Evolutionary conservation across 163 green algal genomes (phyloP), one percentile per base, ranked within the genome.

Genomic region (Scenedesmus sp.): DNA sequence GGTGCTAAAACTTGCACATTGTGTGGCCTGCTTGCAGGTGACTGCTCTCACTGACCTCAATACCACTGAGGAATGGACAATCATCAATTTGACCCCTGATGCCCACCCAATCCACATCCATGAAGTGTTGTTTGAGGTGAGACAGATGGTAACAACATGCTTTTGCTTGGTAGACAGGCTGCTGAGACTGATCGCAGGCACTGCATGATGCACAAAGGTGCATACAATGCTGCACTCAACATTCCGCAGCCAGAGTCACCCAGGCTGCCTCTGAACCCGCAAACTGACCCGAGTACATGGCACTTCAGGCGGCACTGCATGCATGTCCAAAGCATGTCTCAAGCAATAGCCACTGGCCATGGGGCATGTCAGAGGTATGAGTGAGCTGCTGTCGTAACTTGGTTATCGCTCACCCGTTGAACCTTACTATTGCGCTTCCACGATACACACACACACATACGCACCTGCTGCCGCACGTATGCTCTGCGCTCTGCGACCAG

Each of bases 71-170:
- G 73, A 82, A 13, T 82, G 73, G 73, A 44, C 35, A 12, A 51
- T 82, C 4, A 24, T 82, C 35, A 82, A 82, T 24, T 24, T 82
- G 13, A 82, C 73, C 37, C 73, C 73, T n/a, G 73, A 82, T 82
- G 73, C 35, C 20, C 73, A 82, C 37, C 73, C 73, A 20, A 82
- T 82, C 22, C 73, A 82, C 26, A 43, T 82, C 24, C 73, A 82
- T 40, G 73, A 82, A 24, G 37, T 43, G 73, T 43, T 51, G 15
- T 82, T 82, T 24, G 35, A 82, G 73, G 73, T 82, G 16, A 37
- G 73, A 12, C 73, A 12, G 13, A 56, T n/a, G n/a, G n/a, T 7
- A 56, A 7, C 46, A 56, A 18, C 46, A 56, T 56, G 10, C 46
- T 56, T 7, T 56, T 82, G 73, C 4, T 82, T 16, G 4, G 70